Base-by-base conservation (phyloP, 257 asterid species). In the Fraxinus quadrangulata region DNA sequence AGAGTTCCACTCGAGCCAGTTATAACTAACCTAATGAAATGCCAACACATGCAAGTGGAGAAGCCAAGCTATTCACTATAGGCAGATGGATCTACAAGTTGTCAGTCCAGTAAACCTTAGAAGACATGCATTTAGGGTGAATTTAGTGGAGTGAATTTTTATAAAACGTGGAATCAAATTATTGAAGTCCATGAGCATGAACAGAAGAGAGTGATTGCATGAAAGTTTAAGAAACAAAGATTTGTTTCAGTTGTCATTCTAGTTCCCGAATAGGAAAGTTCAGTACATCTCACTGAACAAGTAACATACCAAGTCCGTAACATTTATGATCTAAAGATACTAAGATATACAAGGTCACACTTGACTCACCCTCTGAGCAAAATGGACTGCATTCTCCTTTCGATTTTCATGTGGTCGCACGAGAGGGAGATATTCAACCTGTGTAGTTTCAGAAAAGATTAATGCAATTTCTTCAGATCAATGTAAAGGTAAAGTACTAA, bases 391-490 rank as follows among this genome's bases (percentile, higher is more conserved):
- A 67, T 80, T 95, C 86, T 95, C 98, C 85, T 92, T 93, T 83
- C 84, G 85, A 76, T 85, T 87, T 75, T 91, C 97, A 61, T 80
- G 84, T 76, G 99, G 96, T n/a, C 80, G 86, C 54, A 91, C 87
- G 19, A 89, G 79, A 16, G 99, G 99, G 83, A 95, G 99, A 88
- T 95, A 95, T 84, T 95, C 99, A 61, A 94, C 87, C 97, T 94
- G 87, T 24, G 69, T 70, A 72, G 16, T 81, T 39, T 19, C 45
- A 47, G 72, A 61, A 70, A 74, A 74, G n/a, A 81, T 54, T 34
- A 19, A 73, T 45, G 54, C 36, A 42, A 75, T 39, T 31, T 40
- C 34, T 67, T 83, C 74, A 61, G 76, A 40, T 39, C 34, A 71
- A 68, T 39, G 45, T 39, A 40, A 47, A 47, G 26, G 51, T 37